These are phyloP conservation scores for Saturnispora bothae DNA, from an alignment of 805 yeast genomes.

Conservation along the genomic window DNA sequence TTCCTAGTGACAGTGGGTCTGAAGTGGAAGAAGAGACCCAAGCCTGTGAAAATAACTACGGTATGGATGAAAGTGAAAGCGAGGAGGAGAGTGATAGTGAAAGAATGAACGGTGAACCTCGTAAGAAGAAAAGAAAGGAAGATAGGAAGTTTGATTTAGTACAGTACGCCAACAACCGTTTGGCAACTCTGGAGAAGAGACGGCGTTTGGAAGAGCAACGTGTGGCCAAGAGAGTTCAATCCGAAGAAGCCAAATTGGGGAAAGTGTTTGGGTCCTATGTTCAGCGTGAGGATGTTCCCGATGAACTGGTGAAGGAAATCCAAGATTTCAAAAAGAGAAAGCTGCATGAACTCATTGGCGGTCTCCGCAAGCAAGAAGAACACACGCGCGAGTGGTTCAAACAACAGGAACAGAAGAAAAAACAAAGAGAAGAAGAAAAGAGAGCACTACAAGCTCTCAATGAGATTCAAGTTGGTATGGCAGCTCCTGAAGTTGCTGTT, in stretches of 20 bases:
- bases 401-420: constrained; percentile 22
- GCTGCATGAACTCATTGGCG: constrained; percentile 16
- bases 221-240: constrained; percentile 23
- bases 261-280: constrained; percentile 25
- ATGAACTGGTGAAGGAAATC: constrained; percentile 15
- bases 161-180: constrained; percentile 43
- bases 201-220: constrained; percentile 25
- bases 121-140: constrained; percentile 8
- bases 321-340: constrained; percentile 13
- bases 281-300: constrained; percentile 16
- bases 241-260: constrained; percentile 25
- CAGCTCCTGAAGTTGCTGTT: constrained; percentile 13
- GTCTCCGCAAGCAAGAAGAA: constrained; percentile 26
- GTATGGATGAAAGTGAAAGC: neutral
- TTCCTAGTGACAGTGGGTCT: constrained; percentile 10
- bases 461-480: constrained; percentile 13
- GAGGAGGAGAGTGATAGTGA: constrained; percentile 3
- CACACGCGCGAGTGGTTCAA: constrained; percentile 11
- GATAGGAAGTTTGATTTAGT: constrained; percentile 39
- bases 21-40: neutral
- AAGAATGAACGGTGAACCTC: neutral
- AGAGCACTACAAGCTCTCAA: constrained; percentile 14
- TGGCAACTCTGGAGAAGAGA: constrained; percentile 28
- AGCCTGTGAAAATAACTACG: neutral
- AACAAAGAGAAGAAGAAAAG: constrained; percentile 18